Conservation (phyloP, 1,139 yeast genomes). For the Hemisphaericaspora xylofermentans region DNA sequence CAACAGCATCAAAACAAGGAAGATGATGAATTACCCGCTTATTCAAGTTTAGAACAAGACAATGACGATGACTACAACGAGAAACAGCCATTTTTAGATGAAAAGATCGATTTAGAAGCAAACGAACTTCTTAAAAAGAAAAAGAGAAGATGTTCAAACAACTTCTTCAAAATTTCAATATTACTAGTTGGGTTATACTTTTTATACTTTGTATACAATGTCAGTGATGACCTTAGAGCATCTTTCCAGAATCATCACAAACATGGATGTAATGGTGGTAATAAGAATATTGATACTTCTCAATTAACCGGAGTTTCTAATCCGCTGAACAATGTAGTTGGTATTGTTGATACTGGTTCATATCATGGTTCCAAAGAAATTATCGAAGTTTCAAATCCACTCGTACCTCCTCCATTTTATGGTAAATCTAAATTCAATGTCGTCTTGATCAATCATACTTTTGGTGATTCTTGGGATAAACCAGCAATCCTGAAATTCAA, state of each 20-base stretch:
- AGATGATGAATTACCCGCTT: background rate
- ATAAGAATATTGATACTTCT: background rate
- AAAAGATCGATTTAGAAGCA: conserved; percentile 7
- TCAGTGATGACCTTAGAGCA: background rate
- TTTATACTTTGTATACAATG: background rate
- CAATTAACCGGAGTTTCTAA: background rate
- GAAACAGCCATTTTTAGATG: conserved; percentile 3
- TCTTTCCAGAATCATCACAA: background rate
- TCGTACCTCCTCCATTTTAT: conserved; percentile 25
- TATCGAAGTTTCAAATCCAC: conserved; percentile 31
- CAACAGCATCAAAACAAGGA: background rate
- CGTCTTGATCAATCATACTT: conserved; percentile 31
- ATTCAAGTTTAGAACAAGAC: background rate
- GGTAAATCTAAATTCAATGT: conserved; percentile 29
- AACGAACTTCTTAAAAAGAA: background rate
- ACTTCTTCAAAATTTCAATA: background rate
- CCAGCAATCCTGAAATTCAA: conserved; percentile 29
- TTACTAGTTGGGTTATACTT: background rate
- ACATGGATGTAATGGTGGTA: background rate
- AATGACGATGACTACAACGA: conserved; percentile 4
- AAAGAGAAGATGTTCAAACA: background rate
- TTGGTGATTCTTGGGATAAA: conserved; percentile 38
- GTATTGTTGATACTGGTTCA: conserved; percentile 5
- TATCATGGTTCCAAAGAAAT: conserved; percentile 16
- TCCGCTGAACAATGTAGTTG: background rate